phyloP scores from a whole-genome alignment of 202 grass and related monocot genomes.

The Dendrocalamus latiflorus region DNA sequence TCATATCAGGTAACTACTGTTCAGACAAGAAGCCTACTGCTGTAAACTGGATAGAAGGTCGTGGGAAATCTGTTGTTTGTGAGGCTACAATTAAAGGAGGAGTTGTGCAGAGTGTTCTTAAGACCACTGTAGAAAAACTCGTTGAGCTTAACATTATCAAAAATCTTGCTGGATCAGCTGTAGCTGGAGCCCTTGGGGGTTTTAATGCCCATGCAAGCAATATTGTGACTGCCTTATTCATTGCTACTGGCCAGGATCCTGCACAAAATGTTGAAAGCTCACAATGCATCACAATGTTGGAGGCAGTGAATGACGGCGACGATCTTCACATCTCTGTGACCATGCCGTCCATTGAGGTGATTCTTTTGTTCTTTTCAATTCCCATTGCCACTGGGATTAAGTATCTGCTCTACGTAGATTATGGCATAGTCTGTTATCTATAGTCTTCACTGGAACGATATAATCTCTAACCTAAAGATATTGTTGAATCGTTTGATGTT shows the following conservation, averaged over 20 bases:
- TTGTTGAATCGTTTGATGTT: not conserved
- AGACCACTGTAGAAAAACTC: conserved; percentile 47
- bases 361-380: not conserved
- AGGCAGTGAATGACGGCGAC: conserved; percentile 45
- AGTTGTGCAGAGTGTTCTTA: conserved; percentile 55
- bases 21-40: conserved; percentile 80
- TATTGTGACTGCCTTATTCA: conserved; percentile 61
- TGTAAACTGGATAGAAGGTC: conserved; percentile 87
- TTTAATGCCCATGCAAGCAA: conserved; percentile 92
- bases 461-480: not conserved
- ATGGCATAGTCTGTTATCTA: not conserved
- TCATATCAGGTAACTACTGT: conserved; percentile 64
- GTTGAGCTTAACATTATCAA: conserved; percentile 77
- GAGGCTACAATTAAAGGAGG: conserved; percentile 54
- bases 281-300: conserved; percentile 80
- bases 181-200: conserved; percentile 65
- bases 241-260: conserved; percentile 88
- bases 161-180: conserved; percentile 76
- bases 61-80: too few species aligned
- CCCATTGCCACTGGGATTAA: not conserved
- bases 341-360: conserved; percentile 87
- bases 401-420: not conserved
- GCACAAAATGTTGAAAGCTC: too few species aligned
- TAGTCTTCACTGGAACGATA: not conserved
- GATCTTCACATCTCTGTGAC: conserved; percentile 81